Evolutionary conservation across 345 rosid species (phyloP).

Genomic region (Psidium guajava): DNA sequence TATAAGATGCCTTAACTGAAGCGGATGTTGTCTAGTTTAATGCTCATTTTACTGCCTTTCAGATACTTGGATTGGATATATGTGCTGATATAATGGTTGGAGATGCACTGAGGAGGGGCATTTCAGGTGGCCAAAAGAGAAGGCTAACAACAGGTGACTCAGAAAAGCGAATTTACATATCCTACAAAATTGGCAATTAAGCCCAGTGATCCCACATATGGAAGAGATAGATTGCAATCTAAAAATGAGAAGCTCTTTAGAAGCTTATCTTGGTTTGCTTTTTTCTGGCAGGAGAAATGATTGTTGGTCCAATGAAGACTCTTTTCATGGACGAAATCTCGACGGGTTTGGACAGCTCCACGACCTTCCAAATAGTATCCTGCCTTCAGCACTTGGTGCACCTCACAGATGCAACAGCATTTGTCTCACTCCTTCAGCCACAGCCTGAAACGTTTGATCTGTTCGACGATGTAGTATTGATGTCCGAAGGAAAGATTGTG

Average conservation of each 20-base stretch:
- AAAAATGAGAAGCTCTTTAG: not conserved
- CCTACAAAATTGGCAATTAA: not conserved
- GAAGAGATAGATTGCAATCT: not conserved
- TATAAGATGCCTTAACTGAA: not conserved
- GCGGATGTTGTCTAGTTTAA: not conserved
- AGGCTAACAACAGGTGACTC: slow-evolving; percentile 33
- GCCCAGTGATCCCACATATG: not conserved
- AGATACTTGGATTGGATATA: slow-evolving; percentile 40
- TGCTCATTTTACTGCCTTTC: not conserved
- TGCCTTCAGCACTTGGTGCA: slow-evolving; percentile 58
- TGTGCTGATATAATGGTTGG: slow-evolving; percentile 41
- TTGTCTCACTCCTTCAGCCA: slow-evolving; percentile 65
- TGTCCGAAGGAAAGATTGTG: slow-evolving; percentile 53
- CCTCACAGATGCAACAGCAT: slow-evolving; percentile 38
- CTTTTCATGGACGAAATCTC: slow-evolving; percentile 72
- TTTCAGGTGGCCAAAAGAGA: slow-evolving; percentile 46
- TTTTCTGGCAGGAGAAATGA: slow-evolving; percentile 47
- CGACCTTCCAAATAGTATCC: slow-evolving; percentile 46
- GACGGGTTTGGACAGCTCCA: slow-evolving; percentile 66
- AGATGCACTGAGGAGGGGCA: slow-evolving; percentile 32
- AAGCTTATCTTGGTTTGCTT: not conserved
- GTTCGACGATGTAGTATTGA: slow-evolving; percentile 48
- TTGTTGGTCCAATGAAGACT: slow-evolving; percentile 55
- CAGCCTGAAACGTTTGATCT: slow-evolving; percentile 55
- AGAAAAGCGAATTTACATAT: not conserved